A percentile compares a stretch with the other conserved stretches of the same genome.
These are phyloP conservation scores for Cladosporium sp. DNA, from an alignment of 2,329 filamentous ascomycete genomes.

Conservation along the genomic window DNA sequence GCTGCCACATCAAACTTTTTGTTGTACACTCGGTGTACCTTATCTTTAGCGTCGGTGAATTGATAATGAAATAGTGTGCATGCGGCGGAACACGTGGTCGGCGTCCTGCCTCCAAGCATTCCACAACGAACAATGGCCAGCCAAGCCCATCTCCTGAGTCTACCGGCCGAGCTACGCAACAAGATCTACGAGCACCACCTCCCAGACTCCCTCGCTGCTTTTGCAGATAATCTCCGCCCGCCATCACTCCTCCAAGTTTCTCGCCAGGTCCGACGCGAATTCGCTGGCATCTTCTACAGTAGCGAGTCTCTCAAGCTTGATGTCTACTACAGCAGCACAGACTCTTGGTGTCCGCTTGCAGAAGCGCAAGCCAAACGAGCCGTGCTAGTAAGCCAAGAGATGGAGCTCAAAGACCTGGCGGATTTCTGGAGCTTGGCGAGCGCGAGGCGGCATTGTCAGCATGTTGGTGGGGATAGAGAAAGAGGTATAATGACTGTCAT, in stretches of 20 bases:
- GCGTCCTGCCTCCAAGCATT: neutral
- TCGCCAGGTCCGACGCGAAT: conserved; percentile 12
- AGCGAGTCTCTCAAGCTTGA: conserved; percentile 14
- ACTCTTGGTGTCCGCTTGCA: conserved; percentile 14
- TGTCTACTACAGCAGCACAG: conserved; percentile 16
- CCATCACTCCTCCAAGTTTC: conserved; percentile 8
- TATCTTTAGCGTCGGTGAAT: too few species aligned
- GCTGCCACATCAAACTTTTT: neutral
- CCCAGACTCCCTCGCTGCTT: conserved; percentile 12
- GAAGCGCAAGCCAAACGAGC: conserved; percentile 10
- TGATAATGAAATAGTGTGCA: neutral
- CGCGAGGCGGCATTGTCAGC: conserved; percentile 16
- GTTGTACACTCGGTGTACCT: too few species aligned
- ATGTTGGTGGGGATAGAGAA: neutral
- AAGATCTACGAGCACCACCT: conserved; percentile 23
- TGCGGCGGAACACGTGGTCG: neutral
- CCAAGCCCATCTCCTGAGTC: conserved; percentile 16
- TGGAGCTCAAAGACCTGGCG: conserved; percentile 12
- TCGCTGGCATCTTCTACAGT: conserved; percentile 15
- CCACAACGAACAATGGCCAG: neutral
- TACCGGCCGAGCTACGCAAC: conserved; percentile 25
- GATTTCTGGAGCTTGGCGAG: conserved; percentile 18
- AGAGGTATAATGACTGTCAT: conserved; percentile 16
- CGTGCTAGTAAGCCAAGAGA: conserved; percentile 7
- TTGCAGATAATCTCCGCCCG: conserved; percentile 6